Base-by-base conservation (phyloP, 1,139 yeast genomes). In the Saccharomyces pastorianus region DNA sequence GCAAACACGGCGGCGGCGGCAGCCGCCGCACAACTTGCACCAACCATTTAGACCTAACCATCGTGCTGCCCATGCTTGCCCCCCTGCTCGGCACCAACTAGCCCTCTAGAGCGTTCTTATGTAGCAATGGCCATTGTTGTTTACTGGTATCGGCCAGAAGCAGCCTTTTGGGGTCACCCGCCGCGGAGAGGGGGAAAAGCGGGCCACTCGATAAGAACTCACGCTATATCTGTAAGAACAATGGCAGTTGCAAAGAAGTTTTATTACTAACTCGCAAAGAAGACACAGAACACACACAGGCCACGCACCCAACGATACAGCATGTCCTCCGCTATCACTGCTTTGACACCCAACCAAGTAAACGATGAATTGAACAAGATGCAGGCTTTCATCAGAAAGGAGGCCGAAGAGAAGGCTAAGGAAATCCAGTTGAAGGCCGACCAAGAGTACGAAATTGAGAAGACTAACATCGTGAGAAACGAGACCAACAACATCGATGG, bases 321-420 rank as follows among this genome's bases (percentile, higher is more conserved):
- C 44, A 38, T 38, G 44, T 38, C 44, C 44, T 38, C 44, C 44
- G 44, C 59, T 26, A 64, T 67, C 50, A 65, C 71, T 46, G 62
- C 71, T 34, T 56, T 66, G 51, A 67, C 71, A 14, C 71, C 72
- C 52, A 61, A 59, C 48, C 70, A 90, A 93, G 98, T 90, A 65
- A 90, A 86, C 69, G 88, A 90, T 64, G 99, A 93, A 78, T 89
- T 93, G 74, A 84, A 85, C 73, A 93, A 93, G 79, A 93, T 95
- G 97, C 96, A 93, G 71, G 93, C 95, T 71, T 95, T 93, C 84
- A 95, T 95, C 79, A 88, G 86, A 76, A 91, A 91, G 81, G 99
- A 95, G 76, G 99, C 99, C 41, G 95, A 91, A 67, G 99, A 95
- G 74, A 95, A 95, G 78, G 97, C 99, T 61, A 88, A 88, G 73